Evolutionary conservation across 2,329 filamentous ascomycete genomes (phyloP).

Genomic region (Cercospora citrullina): DNA sequence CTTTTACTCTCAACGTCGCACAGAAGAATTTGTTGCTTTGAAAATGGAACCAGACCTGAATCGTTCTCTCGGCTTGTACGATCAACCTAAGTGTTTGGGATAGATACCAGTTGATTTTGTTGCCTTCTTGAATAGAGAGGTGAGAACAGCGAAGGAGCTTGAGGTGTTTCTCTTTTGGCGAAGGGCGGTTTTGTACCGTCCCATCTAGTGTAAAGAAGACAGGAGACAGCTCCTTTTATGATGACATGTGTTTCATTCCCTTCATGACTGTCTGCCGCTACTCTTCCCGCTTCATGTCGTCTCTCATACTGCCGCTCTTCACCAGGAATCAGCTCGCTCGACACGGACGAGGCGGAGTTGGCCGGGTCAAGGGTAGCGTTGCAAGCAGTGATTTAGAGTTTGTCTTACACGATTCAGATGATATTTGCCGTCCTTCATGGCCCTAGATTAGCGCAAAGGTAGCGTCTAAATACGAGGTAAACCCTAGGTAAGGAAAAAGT

Average conservation of each 20-base stretch:
- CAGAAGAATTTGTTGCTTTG: not conserved
- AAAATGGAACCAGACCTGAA: not conserved
- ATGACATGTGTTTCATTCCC: not conserved
- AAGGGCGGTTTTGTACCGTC: not conserved
- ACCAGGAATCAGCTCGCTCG: not conserved
- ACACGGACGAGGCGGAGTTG: not conserved
- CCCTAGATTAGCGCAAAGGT: not conserved
- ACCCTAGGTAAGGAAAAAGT: not conserved
- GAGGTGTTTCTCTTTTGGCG: not conserved
- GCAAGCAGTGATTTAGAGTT: no score
- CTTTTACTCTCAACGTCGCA: not conserved
- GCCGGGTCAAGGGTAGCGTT: not conserved
- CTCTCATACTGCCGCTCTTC: not conserved
- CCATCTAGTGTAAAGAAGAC: not conserved
- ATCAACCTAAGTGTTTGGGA: not conserved
- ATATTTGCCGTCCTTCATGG: not conserved
- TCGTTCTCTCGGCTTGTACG: not conserved
- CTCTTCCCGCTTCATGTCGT: not conserved
- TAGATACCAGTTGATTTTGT: not conserved
- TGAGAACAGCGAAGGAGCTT: not conserved
- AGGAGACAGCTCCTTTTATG: conserved; percentile 1
- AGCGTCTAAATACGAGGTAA: not conserved
- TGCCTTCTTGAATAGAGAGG: not conserved
- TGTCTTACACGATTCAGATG: not conserved
- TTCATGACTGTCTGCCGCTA: not conserved